Evolutionary conservation across 805 yeast genomes (phyloP).

Genomic region (Ogataea angusta): DNA sequence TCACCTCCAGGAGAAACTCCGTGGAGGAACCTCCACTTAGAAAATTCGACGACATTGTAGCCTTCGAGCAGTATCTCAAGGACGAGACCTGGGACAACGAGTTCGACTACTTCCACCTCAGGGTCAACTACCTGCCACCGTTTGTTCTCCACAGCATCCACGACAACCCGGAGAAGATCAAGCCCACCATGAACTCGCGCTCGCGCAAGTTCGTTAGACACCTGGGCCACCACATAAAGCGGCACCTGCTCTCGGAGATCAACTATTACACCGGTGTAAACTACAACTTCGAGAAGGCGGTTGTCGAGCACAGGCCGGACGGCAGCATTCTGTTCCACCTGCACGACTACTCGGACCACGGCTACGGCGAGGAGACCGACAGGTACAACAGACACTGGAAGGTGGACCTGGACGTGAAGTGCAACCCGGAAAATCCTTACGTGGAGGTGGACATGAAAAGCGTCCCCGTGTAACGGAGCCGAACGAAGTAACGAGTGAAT

Average conservation of each 20-base stretch:
- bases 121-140: slow-evolving; percentile 36
- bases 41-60: slow-evolving; percentile 54
- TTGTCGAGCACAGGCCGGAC: slow-evolving; percentile 44
- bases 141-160: slow-evolving; percentile 62
- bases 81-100: slow-evolving; percentile 44
- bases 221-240: slow-evolving; percentile 66
- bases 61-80: slow-evolving; percentile 58
- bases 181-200: slow-evolving; percentile 66
- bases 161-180: slow-evolving; percentile 63
- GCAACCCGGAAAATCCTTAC: slow-evolving; percentile 63
- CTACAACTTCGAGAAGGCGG: slow-evolving; percentile 37
- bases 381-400: slow-evolving; percentile 51
- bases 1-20: slow-evolving; percentile 13
- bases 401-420: slow-evolving; percentile 57
- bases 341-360: slow-evolving; percentile 53
- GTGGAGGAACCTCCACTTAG: slow-evolving; percentile 24
- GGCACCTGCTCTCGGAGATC: slow-evolving; percentile 62
- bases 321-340: slow-evolving; percentile 58
- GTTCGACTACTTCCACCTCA: slow-evolving; percentile 22
- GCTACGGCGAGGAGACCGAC: slow-evolving; percentile 39
- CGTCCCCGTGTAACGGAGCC: slow-evolving; percentile 33
- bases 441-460: slow-evolving; percentile 63
- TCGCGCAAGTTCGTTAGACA: slow-evolving; percentile 66
- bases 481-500: neutral
- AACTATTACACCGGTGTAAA: slow-evolving; percentile 51